These are phyloP conservation scores for Mycena epipterygia DNA, from an alignment of 768 basidiomycete genomes.

Conservation along the genomic window DNA sequence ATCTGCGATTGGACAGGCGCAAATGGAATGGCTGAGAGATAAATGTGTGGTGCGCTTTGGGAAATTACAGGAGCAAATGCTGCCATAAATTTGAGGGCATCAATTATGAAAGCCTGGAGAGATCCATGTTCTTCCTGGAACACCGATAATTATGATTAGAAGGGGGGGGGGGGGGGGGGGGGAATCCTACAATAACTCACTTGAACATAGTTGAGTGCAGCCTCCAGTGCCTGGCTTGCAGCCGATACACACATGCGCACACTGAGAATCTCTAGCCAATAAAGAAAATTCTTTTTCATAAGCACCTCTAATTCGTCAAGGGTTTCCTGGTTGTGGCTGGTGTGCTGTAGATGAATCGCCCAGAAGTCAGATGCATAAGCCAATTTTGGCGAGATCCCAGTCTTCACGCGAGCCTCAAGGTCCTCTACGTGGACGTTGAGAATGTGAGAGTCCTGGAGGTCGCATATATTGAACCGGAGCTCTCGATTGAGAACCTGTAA, in stretches of 20 bases:
- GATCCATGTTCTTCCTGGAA: background rate
- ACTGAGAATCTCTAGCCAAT: background rate
- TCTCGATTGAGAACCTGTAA: background rate
- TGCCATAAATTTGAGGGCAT: background rate
- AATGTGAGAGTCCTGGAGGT: background rate
- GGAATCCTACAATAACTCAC: background rate
- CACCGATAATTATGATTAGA: background rate
- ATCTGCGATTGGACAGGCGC: background rate
- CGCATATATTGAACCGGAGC: background rate
- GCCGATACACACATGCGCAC: background rate
- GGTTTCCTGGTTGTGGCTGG: background rate
- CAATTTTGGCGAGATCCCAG: background rate
- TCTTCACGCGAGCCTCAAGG: background rate
- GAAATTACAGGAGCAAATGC: background rate
- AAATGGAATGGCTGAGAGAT: conserved; percentile 1
- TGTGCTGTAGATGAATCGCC: background rate
- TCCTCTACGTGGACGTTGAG: background rate
- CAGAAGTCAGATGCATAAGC: background rate
- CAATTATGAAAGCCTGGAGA: background rate
- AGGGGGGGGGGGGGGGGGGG: no score
- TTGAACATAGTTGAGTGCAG: background rate
- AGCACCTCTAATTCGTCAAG: background rate
- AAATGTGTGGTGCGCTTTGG: background rate
- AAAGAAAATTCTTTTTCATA: background rate
- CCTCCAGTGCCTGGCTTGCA: background rate